phyloP scores from a whole-genome alignment of 495 filamentous ascomycete species.

The Penicillium ucsense region DNA sequence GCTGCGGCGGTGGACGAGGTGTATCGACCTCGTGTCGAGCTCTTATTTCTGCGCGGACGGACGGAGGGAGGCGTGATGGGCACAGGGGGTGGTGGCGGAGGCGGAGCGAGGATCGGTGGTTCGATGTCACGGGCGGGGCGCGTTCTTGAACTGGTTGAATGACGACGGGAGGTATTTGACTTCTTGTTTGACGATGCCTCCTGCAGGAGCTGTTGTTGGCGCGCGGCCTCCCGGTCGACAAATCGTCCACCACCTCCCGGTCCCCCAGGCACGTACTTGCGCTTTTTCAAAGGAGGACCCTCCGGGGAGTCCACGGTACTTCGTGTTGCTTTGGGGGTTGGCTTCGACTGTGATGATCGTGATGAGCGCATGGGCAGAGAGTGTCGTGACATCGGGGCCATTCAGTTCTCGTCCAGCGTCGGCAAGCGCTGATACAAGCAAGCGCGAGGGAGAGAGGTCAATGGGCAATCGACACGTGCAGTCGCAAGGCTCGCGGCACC shows the following conservation, averaged over 20 bases:
- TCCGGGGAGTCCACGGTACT: slow-evolving; percentile 28
- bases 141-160: slow-evolving; percentile 20
- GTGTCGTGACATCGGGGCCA: slow-evolving; percentile 16
- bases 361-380: slow-evolving; percentile 24
- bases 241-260: slow-evolving; percentile 74
- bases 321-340: slow-evolving; percentile 24
- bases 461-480: slow-evolving; percentile 12
- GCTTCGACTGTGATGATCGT: slow-evolving; percentile 24
- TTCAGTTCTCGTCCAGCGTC: slow-evolving; percentile 6
- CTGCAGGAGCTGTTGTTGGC: slow-evolving; percentile 12
- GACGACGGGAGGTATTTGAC: slow-evolving; percentile 10
- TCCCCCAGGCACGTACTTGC: slow-evolving; percentile 66
- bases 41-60: slow-evolving; percentile 43
- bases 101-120: slow-evolving; percentile 13
- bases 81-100: slow-evolving; percentile 28
- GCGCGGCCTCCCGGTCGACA: slow-evolving; percentile 47
- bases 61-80: slow-evolving; percentile 36
- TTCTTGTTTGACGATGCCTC: slow-evolving; percentile 15
- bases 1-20: slow-evolving; percentile 78
- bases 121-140: slow-evolving; percentile 20
- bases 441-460: slow-evolving; percentile 4
- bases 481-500: slow-evolving; percentile 10
- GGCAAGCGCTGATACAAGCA: slow-evolving; percentile 7
- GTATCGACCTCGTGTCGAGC: slow-evolving; percentile 44
- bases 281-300: slow-evolving; percentile 42